phyloP scores from a whole-genome alignment of 495 filamentous ascomycete species.

The Venustampulla echinocandica region DNA sequence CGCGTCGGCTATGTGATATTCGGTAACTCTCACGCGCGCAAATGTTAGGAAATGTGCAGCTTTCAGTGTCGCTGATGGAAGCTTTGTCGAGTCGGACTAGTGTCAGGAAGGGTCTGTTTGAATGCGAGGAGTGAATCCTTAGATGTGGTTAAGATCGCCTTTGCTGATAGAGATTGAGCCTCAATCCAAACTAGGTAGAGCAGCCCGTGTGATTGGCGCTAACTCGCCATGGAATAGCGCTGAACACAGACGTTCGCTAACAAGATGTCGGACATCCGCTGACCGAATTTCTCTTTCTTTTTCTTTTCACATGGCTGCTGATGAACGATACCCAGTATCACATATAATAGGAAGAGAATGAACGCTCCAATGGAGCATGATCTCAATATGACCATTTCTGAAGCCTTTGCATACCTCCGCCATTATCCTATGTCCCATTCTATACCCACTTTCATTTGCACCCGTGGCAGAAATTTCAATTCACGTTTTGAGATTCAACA shows the following conservation, averaged over 20 bases:
- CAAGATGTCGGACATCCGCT: not conserved
- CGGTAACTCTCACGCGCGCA: not conserved
- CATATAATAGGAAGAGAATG: slow-evolving; percentile 53
- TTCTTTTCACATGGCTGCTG: slow-evolving; percentile 34
- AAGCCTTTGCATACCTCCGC: slow-evolving; percentile 29
- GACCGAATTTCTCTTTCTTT: slow-evolving; percentile 10
- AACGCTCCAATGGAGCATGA: slow-evolving; percentile 43
- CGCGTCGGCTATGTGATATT: too few species aligned
- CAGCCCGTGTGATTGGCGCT: not conserved
- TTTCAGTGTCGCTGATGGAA: not conserved
- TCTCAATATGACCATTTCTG: slow-evolving; percentile 46
- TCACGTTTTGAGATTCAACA: too few species aligned
- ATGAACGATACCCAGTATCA: slow-evolving; percentile 42
- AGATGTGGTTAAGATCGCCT: too few species aligned
- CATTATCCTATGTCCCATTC: not conserved
- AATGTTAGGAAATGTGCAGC: not conserved
- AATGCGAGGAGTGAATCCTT: slow-evolving; percentile 3
- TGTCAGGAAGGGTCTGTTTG: slow-evolving; percentile 9
- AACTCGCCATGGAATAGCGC: not conserved
- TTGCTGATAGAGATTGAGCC: not conserved
- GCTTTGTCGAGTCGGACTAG: not conserved
- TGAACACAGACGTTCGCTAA: not conserved
- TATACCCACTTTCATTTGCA: too few species aligned
- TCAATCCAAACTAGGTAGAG: not conserved
- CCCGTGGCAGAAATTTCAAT: too few species aligned